Evolutionary conservation across 768 basidiomycete species (phyloP), one percentile per base, ranked within the genome.

Genomic region (Serendipita indica): DNA sequence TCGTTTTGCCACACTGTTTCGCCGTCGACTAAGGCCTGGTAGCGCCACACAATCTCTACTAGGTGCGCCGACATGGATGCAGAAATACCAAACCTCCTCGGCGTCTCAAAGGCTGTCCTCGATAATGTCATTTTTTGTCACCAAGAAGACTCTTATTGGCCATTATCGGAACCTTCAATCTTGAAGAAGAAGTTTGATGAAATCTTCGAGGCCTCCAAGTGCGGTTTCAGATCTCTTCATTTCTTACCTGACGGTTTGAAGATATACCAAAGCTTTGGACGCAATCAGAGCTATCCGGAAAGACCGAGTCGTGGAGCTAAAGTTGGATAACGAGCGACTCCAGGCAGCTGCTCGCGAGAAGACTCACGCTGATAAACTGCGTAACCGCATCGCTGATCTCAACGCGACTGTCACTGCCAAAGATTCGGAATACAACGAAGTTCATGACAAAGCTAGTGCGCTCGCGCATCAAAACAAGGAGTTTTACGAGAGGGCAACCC

Each of bases 51-150:
- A 5, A 91, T 99, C 58, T 99, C 96, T 5, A 97, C 94, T 1
- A 97, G 96, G 70, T 98, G 94, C 66, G 90, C 93, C 3, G 92
- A 96, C 70, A 86, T 99, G 79, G 94, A 99, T 66, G 72, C 77
- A 2, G 96, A 98, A 68, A 92, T 98, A 52, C 96, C 96, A 18
- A 80, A 86, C 39, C 72, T 97, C 14, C 78, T 98, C 16, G 96
- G 96, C 30, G 96, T 98, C 12, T 96, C 91, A 12, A 96, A 93
- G 69, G 85, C 93, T n/a, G 93, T 99, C 33, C 81, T 98, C 22
- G 94, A 98, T 65, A 98, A 97, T 67, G 96, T 99, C 65, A 98
- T 99, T 52, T 99, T 99, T 66, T 99, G 96, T 70, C 96, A 99
- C 69, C 96, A 99, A 71, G 96, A 99, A 66, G 96, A 99, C 57